Evolutionary conservation across 2,329 filamentous ascomycete genomes (phyloP), one percentile per base, ranked within the genome.

Genomic region (Shiraia sp.): DNA sequence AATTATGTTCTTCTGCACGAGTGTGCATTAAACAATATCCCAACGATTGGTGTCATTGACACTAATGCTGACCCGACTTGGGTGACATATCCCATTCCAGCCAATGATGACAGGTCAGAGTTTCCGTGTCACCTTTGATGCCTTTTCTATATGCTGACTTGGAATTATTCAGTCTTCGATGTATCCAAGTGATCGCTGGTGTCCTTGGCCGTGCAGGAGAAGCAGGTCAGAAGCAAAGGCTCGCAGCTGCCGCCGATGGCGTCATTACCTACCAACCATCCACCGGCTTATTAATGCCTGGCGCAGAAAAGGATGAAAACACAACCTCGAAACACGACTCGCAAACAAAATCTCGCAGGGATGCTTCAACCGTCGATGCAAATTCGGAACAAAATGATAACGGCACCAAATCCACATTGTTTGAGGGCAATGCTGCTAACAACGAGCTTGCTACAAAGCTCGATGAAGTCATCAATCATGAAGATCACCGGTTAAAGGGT

Each of bases 1-100:
- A 97, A 99, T 70, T 89, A 88, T 63, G 83, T 90, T 6, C 68
- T 96, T 67, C 76, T 99, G 62, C 90, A 93, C 70, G 93, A 99
- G 76, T 97, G 93, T 68, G 88, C 87, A 0, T 68, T 90, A 43
- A 86, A 89, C 66, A 88, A 86, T 62, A 88, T 99, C 42, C 93
- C 93, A 1, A 97, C 93, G 0, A 93, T 99, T 61, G 93, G 92
- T 32, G 79, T 99, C 43, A 87, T 97, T 55, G 93, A 99, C 70
- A 97, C 93, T 1, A 88, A 99, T 69, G 86, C 85, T 2, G 88
- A 97, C 70, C 89, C 93, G 1, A 89, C 89, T 0, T 92, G 88
- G 82, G 90, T 97, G 36, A 97, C 93, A 3, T 99, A 99, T 66
- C 88, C 88, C 10, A 96, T 99, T 56, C 93, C 93, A 2, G 90